A percentile compares a stretch with the other conserved stretches of the same genome.
Evolutionary conservation across 2,329 filamentous ascomycete genomes (phyloP).

Genomic region (Colletotrichum magnum): DNA sequence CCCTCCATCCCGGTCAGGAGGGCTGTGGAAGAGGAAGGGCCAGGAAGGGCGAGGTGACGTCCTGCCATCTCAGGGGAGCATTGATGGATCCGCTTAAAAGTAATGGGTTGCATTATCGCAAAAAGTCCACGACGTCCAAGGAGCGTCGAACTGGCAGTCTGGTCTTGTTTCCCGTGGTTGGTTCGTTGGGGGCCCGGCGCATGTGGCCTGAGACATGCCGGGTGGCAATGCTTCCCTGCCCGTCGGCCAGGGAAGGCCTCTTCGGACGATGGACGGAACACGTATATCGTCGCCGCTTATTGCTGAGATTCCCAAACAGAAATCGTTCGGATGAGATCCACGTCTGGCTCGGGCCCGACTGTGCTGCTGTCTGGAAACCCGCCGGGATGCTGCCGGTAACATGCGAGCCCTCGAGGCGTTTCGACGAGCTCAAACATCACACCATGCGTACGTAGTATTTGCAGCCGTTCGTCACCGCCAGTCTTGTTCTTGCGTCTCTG

Average conservation of each 20-base stretch:
- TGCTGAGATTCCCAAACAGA: slow-evolving; percentile 36
- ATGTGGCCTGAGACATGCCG: slow-evolving; percentile 39
- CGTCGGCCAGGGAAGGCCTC: slow-evolving; percentile 17
- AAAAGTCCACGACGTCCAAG: slow-evolving; percentile 22
- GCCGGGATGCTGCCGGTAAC: slow-evolving; percentile 18
- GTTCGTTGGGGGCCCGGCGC: background rate
- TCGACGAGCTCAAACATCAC: slow-evolving; percentile 26
- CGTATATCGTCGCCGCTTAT: slow-evolving; percentile 28
- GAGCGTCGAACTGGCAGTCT: slow-evolving; percentile 27
- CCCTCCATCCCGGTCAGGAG: slow-evolving; percentile 20
- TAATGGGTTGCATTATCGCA: slow-evolving; percentile 32
- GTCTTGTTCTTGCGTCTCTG: background rate
- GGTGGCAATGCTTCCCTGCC: slow-evolving; percentile 31
- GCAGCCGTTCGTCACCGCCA: background rate
- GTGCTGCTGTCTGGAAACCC: slow-evolving; percentile 35
- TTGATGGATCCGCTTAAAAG: slow-evolving; percentile 33
- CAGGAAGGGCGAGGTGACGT: slow-evolving; percentile 23
- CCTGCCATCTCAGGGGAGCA: slow-evolving; percentile 35
- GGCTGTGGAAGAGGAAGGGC: slow-evolving; percentile 3
- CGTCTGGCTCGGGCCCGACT: slow-evolving; percentile 32
- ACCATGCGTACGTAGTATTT: too few relatives aligned
- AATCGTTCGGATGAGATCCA: slow-evolving; percentile 41
- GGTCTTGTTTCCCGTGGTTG: slow-evolving; percentile 25
- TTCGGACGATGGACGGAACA: slow-evolving; percentile 38
- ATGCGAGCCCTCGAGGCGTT: slow-evolving; percentile 21